phyloP scores from a whole-genome alignment of 495 filamentous ascomycete species.

The Aspergillus bridgeri region DNA sequence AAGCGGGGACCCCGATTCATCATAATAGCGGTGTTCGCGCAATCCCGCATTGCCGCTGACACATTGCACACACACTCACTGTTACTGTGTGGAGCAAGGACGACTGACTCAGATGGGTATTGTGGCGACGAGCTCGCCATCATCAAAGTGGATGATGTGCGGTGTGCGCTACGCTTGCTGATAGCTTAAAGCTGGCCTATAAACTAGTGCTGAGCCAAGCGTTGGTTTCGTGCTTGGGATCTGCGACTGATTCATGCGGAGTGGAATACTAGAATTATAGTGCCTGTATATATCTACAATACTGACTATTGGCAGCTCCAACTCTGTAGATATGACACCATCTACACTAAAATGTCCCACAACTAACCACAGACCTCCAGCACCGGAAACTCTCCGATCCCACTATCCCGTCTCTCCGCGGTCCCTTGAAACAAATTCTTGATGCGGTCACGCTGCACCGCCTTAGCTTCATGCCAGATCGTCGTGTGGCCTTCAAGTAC shows the following conservation, averaged over 20 bases:
- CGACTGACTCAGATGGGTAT: too few species aligned
- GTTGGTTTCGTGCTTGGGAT: not conserved
- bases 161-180: not conserved
- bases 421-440: conserved; percentile 14
- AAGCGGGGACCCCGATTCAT: conserved; percentile 4
- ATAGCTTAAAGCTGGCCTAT: not conserved
- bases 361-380: conserved; percentile 8
- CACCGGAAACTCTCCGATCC: conserved; percentile 13
- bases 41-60: conserved; percentile 5
- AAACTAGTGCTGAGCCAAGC: not conserved
- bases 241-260: too few species aligned
- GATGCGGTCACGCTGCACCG: conserved; percentile 25
- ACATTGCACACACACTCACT: not conserved
- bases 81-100: too few species aligned
- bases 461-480: conserved; percentile 39
- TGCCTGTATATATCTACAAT: too few species aligned
- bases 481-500: conserved; percentile 44
- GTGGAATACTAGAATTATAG: too few species aligned
- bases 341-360: conserved; percentile 5
- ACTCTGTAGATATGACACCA: conserved; percentile 5
- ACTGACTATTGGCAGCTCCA: too few species aligned
- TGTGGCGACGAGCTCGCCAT: conserved; percentile 23
- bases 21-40: conserved; percentile 12
- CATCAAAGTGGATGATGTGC: conserved; percentile 19
- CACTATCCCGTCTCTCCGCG: conserved; percentile 11